These are phyloP conservation scores for Aspergillus cristatus DNA, from an alignment of 495 filamentous ascomycete genomes.

Conservation along the genomic window DNA sequence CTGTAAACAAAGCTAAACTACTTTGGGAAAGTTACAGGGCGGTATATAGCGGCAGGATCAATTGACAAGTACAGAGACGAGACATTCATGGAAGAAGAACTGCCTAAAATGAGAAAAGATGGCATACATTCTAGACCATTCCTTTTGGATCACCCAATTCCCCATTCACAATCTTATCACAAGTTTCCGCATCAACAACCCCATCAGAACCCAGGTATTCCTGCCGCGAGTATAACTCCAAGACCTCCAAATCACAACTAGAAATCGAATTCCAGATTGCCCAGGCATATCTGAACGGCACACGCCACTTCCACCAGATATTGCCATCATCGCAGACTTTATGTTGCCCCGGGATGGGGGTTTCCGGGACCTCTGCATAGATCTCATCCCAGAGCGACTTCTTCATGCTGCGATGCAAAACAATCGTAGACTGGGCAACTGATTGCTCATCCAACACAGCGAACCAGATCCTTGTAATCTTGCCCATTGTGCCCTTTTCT, in stretches of 20 bases:
- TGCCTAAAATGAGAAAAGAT: no score
- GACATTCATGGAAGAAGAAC: no score
- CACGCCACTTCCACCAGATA: background rate
- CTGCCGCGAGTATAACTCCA: background rate
- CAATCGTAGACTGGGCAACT: background rate
- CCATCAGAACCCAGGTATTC: background rate
- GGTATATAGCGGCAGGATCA: slow-evolving; percentile 6
- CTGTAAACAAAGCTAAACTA: slow-evolving; percentile 34
- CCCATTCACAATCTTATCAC: background rate
- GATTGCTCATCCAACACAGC: background rate
- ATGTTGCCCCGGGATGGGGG: background rate
- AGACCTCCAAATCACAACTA: background rate
- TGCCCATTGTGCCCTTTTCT: background rate
- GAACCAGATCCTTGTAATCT: background rate
- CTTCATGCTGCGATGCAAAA: background rate
- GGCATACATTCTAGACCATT: no score
- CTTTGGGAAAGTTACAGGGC: slow-evolving; percentile 4
- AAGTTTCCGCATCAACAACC: background rate
- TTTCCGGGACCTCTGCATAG: background rate
- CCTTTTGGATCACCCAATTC: background rate
- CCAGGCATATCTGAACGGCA: background rate
- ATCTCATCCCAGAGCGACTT: background rate
- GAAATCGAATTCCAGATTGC: background rate
- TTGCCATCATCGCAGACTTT: background rate
- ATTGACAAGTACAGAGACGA: no score